Percentiles rank a stretch among this genome's conserved stretches.
These are phyloP conservation scores for Corynascus novoguineensis DNA, from an alignment of 495 filamentous ascomycete species.

Conservation along the genomic window DNA sequence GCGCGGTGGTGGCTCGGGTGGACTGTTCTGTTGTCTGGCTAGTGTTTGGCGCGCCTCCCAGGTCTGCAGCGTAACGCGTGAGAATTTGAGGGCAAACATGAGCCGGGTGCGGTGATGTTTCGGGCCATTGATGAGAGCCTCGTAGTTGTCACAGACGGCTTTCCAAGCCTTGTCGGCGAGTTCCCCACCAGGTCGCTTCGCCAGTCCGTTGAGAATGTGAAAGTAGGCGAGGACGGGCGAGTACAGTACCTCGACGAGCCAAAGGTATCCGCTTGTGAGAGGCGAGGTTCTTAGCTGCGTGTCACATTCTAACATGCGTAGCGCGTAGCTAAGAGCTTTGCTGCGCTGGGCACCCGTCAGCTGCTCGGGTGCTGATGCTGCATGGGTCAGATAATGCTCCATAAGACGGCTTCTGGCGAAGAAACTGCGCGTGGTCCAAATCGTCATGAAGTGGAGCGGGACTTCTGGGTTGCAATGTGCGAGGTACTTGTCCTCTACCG, in stretches of 20 bases:
- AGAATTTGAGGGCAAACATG: too few species aligned
- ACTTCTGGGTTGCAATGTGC: not conserved
- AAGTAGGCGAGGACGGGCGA: not conserved
- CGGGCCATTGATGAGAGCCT: not conserved
- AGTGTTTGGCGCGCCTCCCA: too few species aligned
- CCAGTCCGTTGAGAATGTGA: not conserved
- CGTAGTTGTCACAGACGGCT: not conserved
- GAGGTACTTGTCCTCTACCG: not conserved
- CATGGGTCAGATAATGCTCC: not conserved
- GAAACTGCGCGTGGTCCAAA: not conserved
- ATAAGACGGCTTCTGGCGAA: not conserved
- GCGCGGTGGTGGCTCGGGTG: too few species aligned
- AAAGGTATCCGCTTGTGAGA: not conserved
- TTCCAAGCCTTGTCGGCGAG: not conserved
- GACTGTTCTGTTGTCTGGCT: too few species aligned
- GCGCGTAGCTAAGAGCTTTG: not conserved
- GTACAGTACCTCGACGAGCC: not conserved
- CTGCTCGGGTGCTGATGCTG: not conserved
- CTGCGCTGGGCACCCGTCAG: not conserved
- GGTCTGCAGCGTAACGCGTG: too few species aligned
- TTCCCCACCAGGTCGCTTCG: not conserved
- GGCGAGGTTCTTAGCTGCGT: not conserved
- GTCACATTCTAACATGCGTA: not conserved
- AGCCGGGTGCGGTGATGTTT: too few species aligned
- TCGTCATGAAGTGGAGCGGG: not conserved